Evolutionary conservation across 441 rosid genomes (phyloP), one percentile per base, ranked within the genome.

Genomic region (Arabidopsis lyrata): DNA sequence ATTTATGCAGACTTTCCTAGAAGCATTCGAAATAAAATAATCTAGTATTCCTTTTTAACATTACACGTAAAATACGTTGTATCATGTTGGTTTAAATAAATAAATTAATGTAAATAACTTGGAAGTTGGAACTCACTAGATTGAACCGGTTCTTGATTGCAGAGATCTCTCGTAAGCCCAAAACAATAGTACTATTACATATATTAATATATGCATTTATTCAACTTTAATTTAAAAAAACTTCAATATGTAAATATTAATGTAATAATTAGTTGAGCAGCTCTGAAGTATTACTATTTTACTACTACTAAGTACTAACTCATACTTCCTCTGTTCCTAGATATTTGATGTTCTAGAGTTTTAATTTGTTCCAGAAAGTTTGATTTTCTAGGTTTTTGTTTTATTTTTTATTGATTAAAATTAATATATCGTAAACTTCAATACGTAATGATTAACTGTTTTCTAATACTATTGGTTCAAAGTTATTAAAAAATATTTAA

Each of bases 121-220:
- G 35, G 64, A 61, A 58, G 29, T 38, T 75, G 35, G 58, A 61
- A 58, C n/a, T 49, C 66, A 49, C 54, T 41, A 74, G 45, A 58
- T 29, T 64, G 41, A 64, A 64, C 60, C 38, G 14, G 38, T 74
- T 36, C 62, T 56, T 74, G 67, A 68, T 44, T 53, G 73, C 35
- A 63, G 64, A 68, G 65, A 68, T 75, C 75, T 68, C 70, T 75
- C 65, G 74, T 60, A 68, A 75, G 78, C 62, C 79, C 64, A 52
- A 75, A 75, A 61, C 68, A 60, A 50, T 59, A 22, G 24, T 22
- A n/a, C n/a, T n/a, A 22, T 22, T 22, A 22, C 2, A 22, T 38
- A 49, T 59, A 66, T 2, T 29, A 4, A 29, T 31, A 1, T 50
- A 59, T 58, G 6, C 31, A 41, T 31, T 39, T 72, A 31, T 61